A percentile compares a stretch with the other conserved stretches of the same genome.
These are phyloP conservation scores for Arachis monticola DNA, from an alignment of 331 rosid species.

Conservation along the genomic window DNA sequence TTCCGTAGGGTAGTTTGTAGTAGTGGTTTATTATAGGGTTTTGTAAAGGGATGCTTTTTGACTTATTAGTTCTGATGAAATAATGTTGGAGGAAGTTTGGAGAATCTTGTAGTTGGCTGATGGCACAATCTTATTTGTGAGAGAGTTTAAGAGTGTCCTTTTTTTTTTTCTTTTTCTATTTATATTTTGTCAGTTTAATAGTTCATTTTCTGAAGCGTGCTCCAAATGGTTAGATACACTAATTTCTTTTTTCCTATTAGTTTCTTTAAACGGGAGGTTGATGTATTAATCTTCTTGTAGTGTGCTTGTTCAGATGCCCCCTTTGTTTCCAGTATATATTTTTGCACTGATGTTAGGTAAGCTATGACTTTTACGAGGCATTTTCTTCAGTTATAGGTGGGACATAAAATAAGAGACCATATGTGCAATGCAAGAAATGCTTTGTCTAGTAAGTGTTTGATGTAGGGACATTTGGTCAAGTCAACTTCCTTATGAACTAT, in stretches of 20 bases:
- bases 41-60: not conserved
- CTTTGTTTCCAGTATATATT: not conserved
- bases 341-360: not conserved
- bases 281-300: not conserved
- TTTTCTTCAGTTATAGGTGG: not conserved
- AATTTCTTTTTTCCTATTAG: not conserved
- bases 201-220: not conserved
- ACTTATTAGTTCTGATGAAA: not conserved
- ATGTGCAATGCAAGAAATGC: not conserved
- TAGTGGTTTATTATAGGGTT: conserved; percentile 2
- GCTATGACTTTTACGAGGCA: not conserved
- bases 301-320: not conserved
- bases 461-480: not conserved
- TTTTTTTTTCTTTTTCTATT: not conserved
- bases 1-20: conserved; percentile 13
- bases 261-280: not conserved
- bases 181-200: not conserved
- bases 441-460: not conserved
- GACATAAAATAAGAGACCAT: not conserved
- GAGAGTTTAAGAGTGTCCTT: conserved; percentile 10
- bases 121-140: not conserved
- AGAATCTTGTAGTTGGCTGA: conserved; percentile 23
- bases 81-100: conserved; percentile 20
- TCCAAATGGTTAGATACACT: not conserved
- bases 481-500: not conserved